Evolutionary conservation across 352 stramenopile species (phyloP), one percentile per base, ranked within the genome.

Genomic region (Phytophthora meadii): DNA sequence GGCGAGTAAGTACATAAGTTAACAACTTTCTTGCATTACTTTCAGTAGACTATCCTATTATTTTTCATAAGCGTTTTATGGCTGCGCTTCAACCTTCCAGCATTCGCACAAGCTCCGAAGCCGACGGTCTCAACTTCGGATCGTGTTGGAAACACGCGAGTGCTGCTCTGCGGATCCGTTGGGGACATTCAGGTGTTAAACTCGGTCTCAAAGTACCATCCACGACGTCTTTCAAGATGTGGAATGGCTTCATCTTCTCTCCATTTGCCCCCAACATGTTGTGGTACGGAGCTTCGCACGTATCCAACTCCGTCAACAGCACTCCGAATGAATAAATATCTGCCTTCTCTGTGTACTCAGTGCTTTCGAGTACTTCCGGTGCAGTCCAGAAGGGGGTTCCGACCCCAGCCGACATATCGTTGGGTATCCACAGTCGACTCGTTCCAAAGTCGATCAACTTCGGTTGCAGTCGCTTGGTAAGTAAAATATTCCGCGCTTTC

Each of bases 261-360:
- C 65, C 57, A 14, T 62, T 73, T 1, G 49, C 6, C 36, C 58
- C 56, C 10, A 65, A 48, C 0, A 41, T 48, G 54, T 67, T 55
- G 48, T 70, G 45, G 49, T 70, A 87, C 37, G 79, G 79, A 7
- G 61, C 54, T 39, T 64, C 44, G 37, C 71, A 62, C 11, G 79
- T 87, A 52, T 87, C 79, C 27, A 87, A 27, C 57, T 87, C 78
- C 6, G 73, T 64, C 5, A 87, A 39, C 47, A 87, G 47, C 36
- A 90, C 77, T 50, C 83, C 84, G 63, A 90, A 90, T 44, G 77
- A 86, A 75, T 92, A 93, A 58, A 93, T 86, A 73, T 93, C 84
- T 41, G 82, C 76, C 44, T 82, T 80, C 54, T 88, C 74, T 6
- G 70, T 82, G 69, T 86, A 92, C 27, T 68, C 54, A 1, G 82